Evolutionary conservation across 2,329 filamentous ascomycete genomes (phyloP).

Genomic region (Xylaria digitata): DNA sequence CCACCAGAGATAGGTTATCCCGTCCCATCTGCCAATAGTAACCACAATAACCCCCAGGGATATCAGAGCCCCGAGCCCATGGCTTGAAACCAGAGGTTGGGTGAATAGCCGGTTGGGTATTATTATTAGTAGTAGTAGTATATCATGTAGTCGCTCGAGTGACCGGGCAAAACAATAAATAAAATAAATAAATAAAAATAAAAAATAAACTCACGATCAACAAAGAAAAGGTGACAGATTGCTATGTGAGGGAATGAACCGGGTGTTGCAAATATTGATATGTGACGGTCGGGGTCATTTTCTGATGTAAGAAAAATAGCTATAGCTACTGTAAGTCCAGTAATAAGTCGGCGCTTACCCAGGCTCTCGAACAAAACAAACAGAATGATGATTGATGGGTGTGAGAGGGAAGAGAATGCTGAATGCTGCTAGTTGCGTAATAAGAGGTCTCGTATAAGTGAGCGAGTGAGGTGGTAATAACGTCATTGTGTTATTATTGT

Average conservation of each 20-base stretch:
- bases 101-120: conserved; percentile 16
- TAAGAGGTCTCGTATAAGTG: neutral
- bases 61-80: conserved; percentile 6
- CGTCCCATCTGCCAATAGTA: conserved; percentile 9
- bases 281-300: conserved; percentile 24
- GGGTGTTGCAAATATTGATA: conserved; percentile 10
- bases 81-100: conserved; percentile 16
- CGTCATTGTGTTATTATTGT: conserved; percentile 2
- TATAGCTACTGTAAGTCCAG: neutral
- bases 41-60: neutral
- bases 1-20: neutral
- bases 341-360: conserved; percentile 22
- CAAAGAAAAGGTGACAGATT: conserved; percentile 9
- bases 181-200: neutral
- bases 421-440: conserved; percentile 1
- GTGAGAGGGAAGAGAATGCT: neutral
- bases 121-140: neutral
- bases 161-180: neutral
- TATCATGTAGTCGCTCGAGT: neutral
- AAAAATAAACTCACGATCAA: neutral
- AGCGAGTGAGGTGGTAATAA: conserved; percentile 3
- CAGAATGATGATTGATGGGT: neutral
- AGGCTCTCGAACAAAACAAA: conserved; percentile 13
- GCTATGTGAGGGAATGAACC: neutral
- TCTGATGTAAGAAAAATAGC: conserved; percentile 20